phyloP scores from a whole-genome alignment of 352 stramenopile genomes.

The Pythium aristosporum region DNA sequence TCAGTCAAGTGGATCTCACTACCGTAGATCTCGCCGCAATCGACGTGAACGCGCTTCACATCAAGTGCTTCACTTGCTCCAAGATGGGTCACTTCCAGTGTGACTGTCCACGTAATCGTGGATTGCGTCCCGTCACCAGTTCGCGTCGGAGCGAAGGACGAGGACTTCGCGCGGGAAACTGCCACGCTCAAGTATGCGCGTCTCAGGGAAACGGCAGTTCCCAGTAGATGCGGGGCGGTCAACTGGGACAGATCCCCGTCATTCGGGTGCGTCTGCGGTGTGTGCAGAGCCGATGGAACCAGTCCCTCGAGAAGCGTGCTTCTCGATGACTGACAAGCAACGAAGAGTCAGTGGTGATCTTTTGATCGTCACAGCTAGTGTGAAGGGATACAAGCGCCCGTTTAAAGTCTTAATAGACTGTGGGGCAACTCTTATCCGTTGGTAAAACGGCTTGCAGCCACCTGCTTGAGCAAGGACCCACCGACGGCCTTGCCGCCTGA shows the following conservation, averaged over 20 bases:
- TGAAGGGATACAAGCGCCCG: constrained; percentile 8
- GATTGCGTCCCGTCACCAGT: background rate
- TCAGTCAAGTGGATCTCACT: constrained; percentile 5
- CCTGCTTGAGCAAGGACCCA: constrained; percentile 1
- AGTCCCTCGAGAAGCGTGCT: constrained; percentile 15
- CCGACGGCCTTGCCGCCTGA: constrained; percentile 2
- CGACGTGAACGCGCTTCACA: constrained; percentile 8
- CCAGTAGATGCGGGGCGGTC: constrained; percentile 29
- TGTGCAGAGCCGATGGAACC: constrained; percentile 9
- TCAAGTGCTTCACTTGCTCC: constrained; percentile 18
- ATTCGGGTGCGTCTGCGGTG: constrained; percentile 1
- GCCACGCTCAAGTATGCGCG: background rate
- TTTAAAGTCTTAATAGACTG: constrained; percentile 18
- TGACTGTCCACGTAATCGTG: constrained; percentile 12
- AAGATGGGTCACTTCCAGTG: constrained; percentile 15
- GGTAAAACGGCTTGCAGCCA: constrained; percentile 1
- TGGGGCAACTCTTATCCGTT: constrained; percentile 4
- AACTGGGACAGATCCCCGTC: constrained; percentile 24
- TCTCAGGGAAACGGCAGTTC: constrained; percentile 22
- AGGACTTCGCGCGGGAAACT: background rate
- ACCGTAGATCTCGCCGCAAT: constrained; percentile 9
- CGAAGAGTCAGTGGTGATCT: too few relatives aligned
- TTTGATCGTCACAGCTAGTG: constrained; percentile 10
- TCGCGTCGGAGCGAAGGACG: background rate
- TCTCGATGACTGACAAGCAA: constrained; percentile 15